Evolutionary conservation across 768 basidiomycete species (phyloP).

Genomic region (Crucibulum laeve): DNA sequence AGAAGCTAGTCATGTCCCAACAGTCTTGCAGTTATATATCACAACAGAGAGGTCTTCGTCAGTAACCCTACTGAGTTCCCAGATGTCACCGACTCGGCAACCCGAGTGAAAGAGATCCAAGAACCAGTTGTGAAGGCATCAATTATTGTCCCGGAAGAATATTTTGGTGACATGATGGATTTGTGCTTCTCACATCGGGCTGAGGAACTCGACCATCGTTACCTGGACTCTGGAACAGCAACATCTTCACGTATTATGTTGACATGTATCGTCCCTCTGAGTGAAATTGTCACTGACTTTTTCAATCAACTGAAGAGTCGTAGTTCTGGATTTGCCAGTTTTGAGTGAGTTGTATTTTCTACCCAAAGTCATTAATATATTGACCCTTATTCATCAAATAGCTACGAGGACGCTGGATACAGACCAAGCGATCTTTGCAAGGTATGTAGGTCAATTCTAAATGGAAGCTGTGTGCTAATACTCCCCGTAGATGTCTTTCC

Average conservation of each 20-base stretch:
- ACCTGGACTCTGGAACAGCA: constrained; percentile 60
- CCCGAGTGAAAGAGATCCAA: constrained; percentile 70
- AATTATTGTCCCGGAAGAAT: constrained; percentile 93
- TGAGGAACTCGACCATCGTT: constrained; percentile 76
- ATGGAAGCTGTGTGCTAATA: not conserved
- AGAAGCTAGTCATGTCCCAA: constrained; percentile 6
- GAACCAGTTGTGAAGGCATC: constrained; percentile 93
- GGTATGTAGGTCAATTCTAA: constrained; percentile 33
- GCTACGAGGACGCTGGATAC: constrained; percentile 95
- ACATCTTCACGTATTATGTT: constrained; percentile 69
- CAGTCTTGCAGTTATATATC: constrained; percentile 62
- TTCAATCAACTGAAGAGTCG: constrained; percentile 93
- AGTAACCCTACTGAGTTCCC: constrained; percentile 98
- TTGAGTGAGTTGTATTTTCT: constrained; percentile 58
- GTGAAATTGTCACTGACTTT: constrained; percentile 92
- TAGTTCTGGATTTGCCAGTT: constrained; percentile 88
- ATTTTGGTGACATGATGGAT: constrained; percentile 95
- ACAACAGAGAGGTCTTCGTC: constrained; percentile 56
- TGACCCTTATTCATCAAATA: constrained; percentile 22
- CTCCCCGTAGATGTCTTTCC: constrained; percentile 71
- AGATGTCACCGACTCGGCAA: constrained; percentile 60
- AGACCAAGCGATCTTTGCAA: constrained; percentile 76
- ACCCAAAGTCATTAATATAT: not conserved
- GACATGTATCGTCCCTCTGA: constrained; percentile 80
- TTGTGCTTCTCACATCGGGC: constrained; percentile 86